These are phyloP conservation scores for Taiozyma sp. DNA, from an alignment of 1,139 yeast genomes.

Conservation along the genomic window DNA sequence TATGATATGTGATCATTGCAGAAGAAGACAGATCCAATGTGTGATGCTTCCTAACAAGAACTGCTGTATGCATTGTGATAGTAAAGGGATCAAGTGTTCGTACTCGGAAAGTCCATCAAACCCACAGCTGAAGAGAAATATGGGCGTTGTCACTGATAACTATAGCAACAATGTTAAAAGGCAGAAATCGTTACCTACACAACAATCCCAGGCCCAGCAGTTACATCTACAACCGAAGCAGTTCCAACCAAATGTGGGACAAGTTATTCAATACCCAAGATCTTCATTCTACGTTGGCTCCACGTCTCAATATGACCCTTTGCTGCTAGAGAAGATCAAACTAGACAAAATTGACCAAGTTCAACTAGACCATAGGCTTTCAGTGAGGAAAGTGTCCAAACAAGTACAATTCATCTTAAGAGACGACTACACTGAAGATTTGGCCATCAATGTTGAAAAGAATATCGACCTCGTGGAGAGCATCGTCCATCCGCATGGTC, in stretches of 20 bases:
- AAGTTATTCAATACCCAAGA: conserved; percentile 62
- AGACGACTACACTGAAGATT: conserved; percentile 67
- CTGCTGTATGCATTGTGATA: conserved; percentile 66
- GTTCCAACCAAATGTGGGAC: conserved; percentile 6
- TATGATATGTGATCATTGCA: conserved; percentile 56
- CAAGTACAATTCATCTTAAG: conserved; percentile 61
- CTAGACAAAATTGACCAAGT: conserved; percentile 61
- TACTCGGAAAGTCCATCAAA: conserved; percentile 31
- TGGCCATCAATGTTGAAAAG: conserved; percentile 57
- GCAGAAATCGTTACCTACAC: conserved; percentile 3
- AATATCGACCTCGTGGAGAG: conserved; percentile 71
- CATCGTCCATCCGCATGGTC: conserved; percentile 76
- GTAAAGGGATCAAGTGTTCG: conserved; percentile 63
- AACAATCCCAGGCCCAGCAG: conserved; percentile 9
- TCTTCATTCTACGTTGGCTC: conserved; percentile 77
- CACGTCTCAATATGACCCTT: conserved; percentile 62
- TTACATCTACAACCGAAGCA: conserved; percentile 7
- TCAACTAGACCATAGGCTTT: conserved; percentile 50
- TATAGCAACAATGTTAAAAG: conserved; percentile 1
- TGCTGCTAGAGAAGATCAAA: conserved; percentile 48
- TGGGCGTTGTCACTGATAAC: conserved; percentile 18
- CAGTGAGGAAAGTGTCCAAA: conserved; percentile 64
- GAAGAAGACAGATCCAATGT: conserved; percentile 63
- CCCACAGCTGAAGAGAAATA: conserved; percentile 23
- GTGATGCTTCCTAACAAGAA: conserved; percentile 52